Conservation (phyloP, 163 green algal species). For the Scenedesmus sp. region DNA sequence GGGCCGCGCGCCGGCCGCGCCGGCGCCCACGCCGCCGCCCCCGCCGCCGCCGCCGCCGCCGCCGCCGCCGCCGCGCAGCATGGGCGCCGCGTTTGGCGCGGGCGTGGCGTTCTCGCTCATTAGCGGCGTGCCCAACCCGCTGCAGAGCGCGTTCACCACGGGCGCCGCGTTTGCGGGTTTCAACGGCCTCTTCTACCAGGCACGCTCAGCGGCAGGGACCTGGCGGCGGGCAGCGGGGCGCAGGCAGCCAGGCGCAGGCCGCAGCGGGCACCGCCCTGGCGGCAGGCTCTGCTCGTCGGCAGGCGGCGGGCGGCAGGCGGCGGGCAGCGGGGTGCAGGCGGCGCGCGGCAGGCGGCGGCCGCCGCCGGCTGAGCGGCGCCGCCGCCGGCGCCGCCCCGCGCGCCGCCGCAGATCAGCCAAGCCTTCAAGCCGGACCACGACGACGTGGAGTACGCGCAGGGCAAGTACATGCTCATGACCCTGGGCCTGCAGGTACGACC, state of each 20-base stretch:
- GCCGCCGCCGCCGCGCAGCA: constrained; percentile 52
- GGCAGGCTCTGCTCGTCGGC: too few species aligned
- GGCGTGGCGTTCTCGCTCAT: constrained; percentile 87
- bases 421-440: constrained; percentile 70
- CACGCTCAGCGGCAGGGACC: too few species aligned
- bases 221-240: too few species aligned
- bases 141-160: constrained; percentile 83
- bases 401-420: constrained; percentile 23
- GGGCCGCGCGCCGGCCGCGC: too few species aligned
- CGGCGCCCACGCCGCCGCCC: too few species aligned
- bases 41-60: background rate
- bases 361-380: too few species aligned
- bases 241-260: too few species aligned
- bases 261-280: too few species aligned
- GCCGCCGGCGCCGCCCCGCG: too few species aligned
- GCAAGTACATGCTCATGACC: constrained; percentile 79
- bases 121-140: constrained; percentile 70
- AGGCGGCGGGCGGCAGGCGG: too few species aligned
- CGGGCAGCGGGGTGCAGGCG: too few species aligned
- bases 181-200: constrained; percentile 93
- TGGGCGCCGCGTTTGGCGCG: constrained; percentile 85
- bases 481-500: constrained; percentile 73
- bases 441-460: constrained; percentile 75
- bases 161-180: constrained; percentile 89
- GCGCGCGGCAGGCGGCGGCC: too few species aligned